These are phyloP conservation scores for Arabidopsis arenosa DNA, from an alignment of 345 rosid species.

Conservation along the genomic window DNA sequence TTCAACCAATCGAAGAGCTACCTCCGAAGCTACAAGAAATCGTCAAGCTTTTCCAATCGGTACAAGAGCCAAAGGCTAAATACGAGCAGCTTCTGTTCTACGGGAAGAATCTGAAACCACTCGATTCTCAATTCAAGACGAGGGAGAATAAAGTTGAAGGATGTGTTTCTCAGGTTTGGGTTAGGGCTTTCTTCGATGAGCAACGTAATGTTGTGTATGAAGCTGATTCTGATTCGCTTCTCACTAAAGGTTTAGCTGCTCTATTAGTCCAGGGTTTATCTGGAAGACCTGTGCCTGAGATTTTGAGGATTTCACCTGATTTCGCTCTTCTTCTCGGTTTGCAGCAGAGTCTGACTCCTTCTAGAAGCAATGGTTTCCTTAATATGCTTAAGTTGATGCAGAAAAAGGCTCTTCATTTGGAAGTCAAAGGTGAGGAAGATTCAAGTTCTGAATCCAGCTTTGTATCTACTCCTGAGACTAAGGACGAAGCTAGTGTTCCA, in stretches of 20 bases:
- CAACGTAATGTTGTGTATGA: slow-evolving; percentile 72
- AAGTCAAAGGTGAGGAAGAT: slow-evolving; percentile 49
- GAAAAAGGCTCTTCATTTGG: slow-evolving; percentile 71
- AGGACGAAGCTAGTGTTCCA: slow-evolving; percentile 22
- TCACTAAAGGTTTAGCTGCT: slow-evolving; percentile 92
- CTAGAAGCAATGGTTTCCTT: slow-evolving; percentile 89
- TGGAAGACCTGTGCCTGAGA: slow-evolving; percentile 70
- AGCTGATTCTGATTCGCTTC: slow-evolving; percentile 90
- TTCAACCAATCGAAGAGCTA: slow-evolving; percentile 78
- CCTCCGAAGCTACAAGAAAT: slow-evolving; percentile 91
- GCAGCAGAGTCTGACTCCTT: slow-evolving; percentile 85
- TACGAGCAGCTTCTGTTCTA: slow-evolving; percentile 88
- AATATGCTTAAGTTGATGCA: slow-evolving; percentile 96
- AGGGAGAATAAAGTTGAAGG: slow-evolving; percentile 88
- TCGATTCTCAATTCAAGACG: slow-evolving; percentile 72
- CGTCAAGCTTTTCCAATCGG: slow-evolving; percentile 82
- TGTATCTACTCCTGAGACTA: slow-evolving; percentile 10
- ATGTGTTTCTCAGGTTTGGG: slow-evolving; percentile 97
- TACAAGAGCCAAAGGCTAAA: slow-evolving; percentile 70
- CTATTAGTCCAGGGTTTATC: slow-evolving; percentile 86
- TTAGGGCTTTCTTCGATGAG: slow-evolving; percentile 76
- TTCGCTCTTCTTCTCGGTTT: slow-evolving; percentile 77
- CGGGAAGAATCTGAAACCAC: slow-evolving; percentile 74
- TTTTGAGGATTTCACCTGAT: slow-evolving; percentile 79
- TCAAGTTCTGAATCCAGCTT: slow-evolving; percentile 33